These are phyloP conservation scores for Termitomyces sp. DNA, from an alignment of 1,284 basidiomycete genomes.

Conservation along the genomic window DNA sequence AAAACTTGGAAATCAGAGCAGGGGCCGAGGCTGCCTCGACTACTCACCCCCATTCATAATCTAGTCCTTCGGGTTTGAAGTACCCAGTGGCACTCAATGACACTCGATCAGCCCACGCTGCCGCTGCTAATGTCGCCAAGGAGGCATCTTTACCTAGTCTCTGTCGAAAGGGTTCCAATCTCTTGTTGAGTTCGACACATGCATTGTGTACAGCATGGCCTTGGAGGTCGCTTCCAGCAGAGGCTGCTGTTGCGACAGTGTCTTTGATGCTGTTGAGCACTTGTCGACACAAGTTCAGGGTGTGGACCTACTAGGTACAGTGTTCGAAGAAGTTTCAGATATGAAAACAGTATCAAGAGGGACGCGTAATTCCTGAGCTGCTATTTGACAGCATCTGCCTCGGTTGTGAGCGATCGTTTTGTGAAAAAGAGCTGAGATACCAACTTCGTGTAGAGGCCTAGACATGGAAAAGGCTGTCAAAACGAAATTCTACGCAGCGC, in stretches of 20 bases:
- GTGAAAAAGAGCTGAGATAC: neutral
- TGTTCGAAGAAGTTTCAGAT: conserved; percentile 14
- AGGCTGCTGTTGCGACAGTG: conserved; percentile 10
- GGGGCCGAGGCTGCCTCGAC: neutral
- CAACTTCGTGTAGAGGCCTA: conserved; percentile 15
- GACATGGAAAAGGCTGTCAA: neutral
- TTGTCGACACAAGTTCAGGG: neutral
- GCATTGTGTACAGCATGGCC: conserved; percentile 16
- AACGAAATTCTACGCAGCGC: neutral
- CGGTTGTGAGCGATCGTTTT: neutral
- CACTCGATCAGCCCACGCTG: conserved; percentile 12
- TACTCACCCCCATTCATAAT: conserved; percentile 15
- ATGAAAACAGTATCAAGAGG: conserved; percentile 13
- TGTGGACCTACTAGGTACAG: conserved; percentile 10
- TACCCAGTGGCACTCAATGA: conserved; percentile 14
- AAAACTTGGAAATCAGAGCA: neutral
- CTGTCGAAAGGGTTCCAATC: conserved; percentile 13
- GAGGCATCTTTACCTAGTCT: conserved; percentile 10
- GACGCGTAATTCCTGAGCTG: conserved; percentile 13
- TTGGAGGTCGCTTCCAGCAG: conserved; percentile 13
- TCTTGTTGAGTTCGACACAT: conserved; percentile 13
- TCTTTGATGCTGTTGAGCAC: neutral
- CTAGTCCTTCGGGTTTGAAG: conserved; percentile 10
- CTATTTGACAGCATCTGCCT: conserved; percentile 14
- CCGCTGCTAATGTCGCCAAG: conserved; percentile 8